phyloP scores from a whole-genome alignment of 208 protist species.

The Acanthamoeba healyi region DNA sequence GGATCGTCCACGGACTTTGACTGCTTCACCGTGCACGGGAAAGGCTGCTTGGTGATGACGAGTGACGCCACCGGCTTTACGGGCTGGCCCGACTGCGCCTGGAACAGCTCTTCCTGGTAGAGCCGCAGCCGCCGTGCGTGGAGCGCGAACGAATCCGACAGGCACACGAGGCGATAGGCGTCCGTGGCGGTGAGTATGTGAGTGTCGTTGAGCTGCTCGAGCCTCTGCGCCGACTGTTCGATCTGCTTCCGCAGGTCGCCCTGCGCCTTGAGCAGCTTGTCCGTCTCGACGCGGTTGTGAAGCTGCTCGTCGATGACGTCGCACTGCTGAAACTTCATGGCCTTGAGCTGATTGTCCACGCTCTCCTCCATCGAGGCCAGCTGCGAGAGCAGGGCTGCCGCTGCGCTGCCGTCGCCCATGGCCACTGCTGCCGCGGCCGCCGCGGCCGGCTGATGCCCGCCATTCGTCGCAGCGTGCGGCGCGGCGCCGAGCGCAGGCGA shows the following conservation, averaged over 20 bases:
- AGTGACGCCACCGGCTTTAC: constrained; percentile 32
- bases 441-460: not conserved
- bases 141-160: constrained; percentile 18
- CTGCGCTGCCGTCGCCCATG: not conserved
- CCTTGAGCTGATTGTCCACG: constrained; percentile 65
- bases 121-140: constrained; percentile 31
- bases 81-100: constrained; percentile 6
- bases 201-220: constrained; percentile 63
- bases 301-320: not conserved
- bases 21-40: constrained; percentile 68
- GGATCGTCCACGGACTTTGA: constrained; percentile 63
- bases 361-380: not conserved
- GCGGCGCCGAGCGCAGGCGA: not conserved
- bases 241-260: constrained; percentile 42
- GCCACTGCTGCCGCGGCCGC: not conserved
- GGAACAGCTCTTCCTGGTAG: constrained; percentile 61
- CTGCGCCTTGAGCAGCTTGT: constrained; percentile 33
- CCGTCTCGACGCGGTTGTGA: not conserved
- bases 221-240: not conserved
- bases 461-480: not conserved
- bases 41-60: constrained; percentile 53
- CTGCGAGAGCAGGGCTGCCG: constrained; percentile 2
- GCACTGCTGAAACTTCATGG: constrained; percentile 56
- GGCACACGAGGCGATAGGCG: constrained; percentile 34
- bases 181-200: constrained; percentile 49